A percentile compares a stretch with the other conserved stretches of the same genome.
phyloP scores from a whole-genome alignment of 2,329 filamentous ascomycete genomes.

The Ceratocystis alfenasii region DNA sequence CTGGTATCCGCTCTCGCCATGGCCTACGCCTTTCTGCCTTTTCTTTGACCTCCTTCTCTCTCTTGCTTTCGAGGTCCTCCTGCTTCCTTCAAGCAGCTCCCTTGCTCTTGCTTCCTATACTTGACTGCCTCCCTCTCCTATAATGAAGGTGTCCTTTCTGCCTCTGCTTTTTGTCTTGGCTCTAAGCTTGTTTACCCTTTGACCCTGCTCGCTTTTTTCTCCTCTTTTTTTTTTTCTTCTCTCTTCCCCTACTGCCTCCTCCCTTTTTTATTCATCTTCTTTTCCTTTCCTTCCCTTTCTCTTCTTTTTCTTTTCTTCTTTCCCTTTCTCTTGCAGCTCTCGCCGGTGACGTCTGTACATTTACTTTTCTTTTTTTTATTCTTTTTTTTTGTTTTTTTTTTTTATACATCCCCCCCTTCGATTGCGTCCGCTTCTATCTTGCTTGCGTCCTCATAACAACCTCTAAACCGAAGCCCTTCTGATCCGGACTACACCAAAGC shows the following conservation, averaged over 20 bases:
- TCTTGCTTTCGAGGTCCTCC: conserved; percentile 22
- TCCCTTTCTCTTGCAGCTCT: neutral
- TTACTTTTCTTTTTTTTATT: conserved; percentile 18
- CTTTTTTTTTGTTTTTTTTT: neutral
- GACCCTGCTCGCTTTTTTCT: conserved; percentile 18
- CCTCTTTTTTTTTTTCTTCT: neutral
- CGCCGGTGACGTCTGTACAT: neutral
- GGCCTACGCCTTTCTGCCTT: neutral
- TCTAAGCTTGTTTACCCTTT: conserved; percentile 10
- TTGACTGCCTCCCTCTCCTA: conserved; percentile 11
- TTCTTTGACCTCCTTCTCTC: neutral
- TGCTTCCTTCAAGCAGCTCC: conserved; percentile 14
- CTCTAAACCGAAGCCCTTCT: neutral
- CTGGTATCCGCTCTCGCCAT: neutral
- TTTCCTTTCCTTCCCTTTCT: conserved; percentile 16
- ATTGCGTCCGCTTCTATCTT: neutral
- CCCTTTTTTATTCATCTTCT: conserved; percentile 6
- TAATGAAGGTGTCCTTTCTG: neutral
- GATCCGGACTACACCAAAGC: neutral
- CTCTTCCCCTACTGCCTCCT: neutral
- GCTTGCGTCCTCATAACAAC: neutral
- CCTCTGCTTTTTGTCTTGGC: neutral
- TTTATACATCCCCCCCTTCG: neutral
- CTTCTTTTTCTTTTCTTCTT: conserved; percentile 5
- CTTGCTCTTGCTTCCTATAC: neutral